Conservation (phyloP, 1,284 basidiomycete species). For the Marasmius sp. region DNA sequence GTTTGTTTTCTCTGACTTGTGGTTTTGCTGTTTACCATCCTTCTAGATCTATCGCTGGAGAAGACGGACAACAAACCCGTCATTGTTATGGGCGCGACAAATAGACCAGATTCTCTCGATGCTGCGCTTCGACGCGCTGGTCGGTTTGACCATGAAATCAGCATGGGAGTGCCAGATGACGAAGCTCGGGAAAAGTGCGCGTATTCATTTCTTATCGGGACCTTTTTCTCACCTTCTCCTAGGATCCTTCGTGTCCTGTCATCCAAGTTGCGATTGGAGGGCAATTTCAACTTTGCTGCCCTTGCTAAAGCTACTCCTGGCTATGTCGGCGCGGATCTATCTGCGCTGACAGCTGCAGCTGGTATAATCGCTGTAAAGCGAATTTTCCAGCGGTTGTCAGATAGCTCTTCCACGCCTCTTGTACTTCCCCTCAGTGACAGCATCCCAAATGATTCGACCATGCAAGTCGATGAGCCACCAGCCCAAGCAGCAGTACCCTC, state of each 20-base stretch:
- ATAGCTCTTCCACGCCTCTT: slow-evolving; percentile 56
- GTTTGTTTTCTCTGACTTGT: background rate
- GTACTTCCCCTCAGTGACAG: slow-evolving; percentile 31
- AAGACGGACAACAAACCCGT: slow-evolving; percentile 89
- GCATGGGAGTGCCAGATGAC: slow-evolving; percentile 95
- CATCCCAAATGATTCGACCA: slow-evolving; percentile 37
- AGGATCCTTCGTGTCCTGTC: slow-evolving; percentile 85
- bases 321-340: slow-evolving; percentile 94
- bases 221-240: slow-evolving; percentile 6
- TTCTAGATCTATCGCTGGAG: slow-evolving; percentile 84
- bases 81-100: slow-evolving; percentile 95
- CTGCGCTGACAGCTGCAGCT: slow-evolving; percentile 89
- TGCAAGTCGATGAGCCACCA: slow-evolving; percentile 49
- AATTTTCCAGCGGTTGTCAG: slow-evolving; percentile 85
- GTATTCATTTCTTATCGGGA: background rate
- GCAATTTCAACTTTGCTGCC: slow-evolving; percentile 79
- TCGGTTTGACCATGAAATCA: slow-evolving; percentile 96
- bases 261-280: slow-evolving; percentile 72
- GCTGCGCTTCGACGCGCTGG: slow-evolving; percentile 91
- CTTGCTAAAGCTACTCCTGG: slow-evolving; percentile 95
- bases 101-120: slow-evolving; percentile 93
- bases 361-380: slow-evolving; percentile 96
- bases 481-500: slow-evolving; percentile 22
- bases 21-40: slow-evolving; percentile 3
- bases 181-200: slow-evolving; percentile 84